Percentiles rank a stretch among this genome's conserved stretches.
Conservation (phyloP, 495 filamentous ascomycete species). For the Coniosporium apollinis region DNA sequence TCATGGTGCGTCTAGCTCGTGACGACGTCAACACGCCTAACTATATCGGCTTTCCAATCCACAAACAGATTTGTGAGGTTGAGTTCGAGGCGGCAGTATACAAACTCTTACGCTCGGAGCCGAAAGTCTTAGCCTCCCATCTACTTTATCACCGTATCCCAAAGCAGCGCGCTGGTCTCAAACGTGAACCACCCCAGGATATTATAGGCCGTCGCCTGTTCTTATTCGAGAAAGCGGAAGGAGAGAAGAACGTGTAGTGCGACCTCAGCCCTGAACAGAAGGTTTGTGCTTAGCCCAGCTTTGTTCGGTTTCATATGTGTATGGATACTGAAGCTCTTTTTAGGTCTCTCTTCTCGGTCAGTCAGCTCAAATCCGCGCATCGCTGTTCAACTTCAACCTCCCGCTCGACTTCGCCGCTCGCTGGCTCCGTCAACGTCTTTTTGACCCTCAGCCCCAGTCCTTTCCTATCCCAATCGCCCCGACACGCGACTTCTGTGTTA, state of each 20-base stretch:
- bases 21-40: constrained; percentile 21
- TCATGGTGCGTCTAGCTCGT: constrained; percentile 18
- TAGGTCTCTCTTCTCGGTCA: constrained; percentile 13
- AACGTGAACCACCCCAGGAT: constrained; percentile 8
- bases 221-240: constrained; percentile 20
- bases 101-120: constrained; percentile 14
- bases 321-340: constrained; percentile 1
- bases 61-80: constrained; percentile 4
- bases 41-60: constrained; percentile 14
- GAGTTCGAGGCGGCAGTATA: constrained; percentile 18
- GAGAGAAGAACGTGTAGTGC: constrained; percentile 16
- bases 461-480: constrained; percentile 21
- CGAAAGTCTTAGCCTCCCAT: constrained; percentile 11
- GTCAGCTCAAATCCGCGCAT: constrained; percentile 19
- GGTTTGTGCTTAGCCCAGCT: constrained; percentile 6
- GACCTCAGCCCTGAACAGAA: constrained; percentile 13
- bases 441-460: constrained; percentile 16
- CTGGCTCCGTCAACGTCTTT: constrained; percentile 17
- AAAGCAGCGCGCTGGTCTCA: constrained; percentile 10
- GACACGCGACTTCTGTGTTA: constrained; percentile 23
- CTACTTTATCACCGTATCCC: constrained; percentile 19
- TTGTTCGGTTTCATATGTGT: background rate
- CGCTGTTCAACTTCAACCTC: constrained; percentile 19
- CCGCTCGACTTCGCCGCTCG: constrained; percentile 7
- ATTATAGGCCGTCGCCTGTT: constrained; percentile 18